Conservation (phyloP, 1,139 yeast genomes). For the Pichia sp. region DNA sequence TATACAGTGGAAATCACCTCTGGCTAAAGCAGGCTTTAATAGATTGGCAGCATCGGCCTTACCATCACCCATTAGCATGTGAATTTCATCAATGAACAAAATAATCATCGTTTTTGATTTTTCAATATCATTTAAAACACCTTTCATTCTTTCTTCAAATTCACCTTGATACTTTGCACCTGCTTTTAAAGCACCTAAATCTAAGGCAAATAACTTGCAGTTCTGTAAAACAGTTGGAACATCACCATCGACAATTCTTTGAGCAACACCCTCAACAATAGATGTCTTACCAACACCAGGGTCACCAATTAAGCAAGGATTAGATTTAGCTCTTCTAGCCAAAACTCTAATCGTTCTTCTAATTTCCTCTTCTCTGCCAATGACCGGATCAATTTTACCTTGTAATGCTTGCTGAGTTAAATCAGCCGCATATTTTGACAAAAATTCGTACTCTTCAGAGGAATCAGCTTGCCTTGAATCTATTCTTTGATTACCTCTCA, state of each 20-base stretch:
- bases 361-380: slow-evolving; percentile 97
- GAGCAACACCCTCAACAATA: slow-evolving; percentile 97
- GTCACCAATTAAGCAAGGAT: slow-evolving; percentile 94
- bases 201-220: slow-evolving; percentile 77
- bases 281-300: slow-evolving; percentile 99
- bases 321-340: slow-evolving; percentile 93
- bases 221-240: slow-evolving; percentile 82
- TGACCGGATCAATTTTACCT: slow-evolving; percentile 96
- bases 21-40: slow-evolving; percentile 92
- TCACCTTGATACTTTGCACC: slow-evolving; percentile 99
- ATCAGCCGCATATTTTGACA: slow-evolving; percentile 84
- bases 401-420: slow-evolving; percentile 86
- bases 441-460: slow-evolving; percentile 72
- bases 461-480: slow-evolving; percentile 95
- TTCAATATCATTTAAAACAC: slow-evolving; percentile 89
- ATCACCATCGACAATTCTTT: slow-evolving; percentile 90
- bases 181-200: slow-evolving; percentile 92
- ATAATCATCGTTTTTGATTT: slow-evolving; percentile 80
- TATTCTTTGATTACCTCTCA: slow-evolving; percentile 87
- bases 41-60: slow-evolving; percentile 90
- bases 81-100: slow-evolving; percentile 83
- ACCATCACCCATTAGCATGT: slow-evolving; percentile 99
- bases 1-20: slow-evolving; percentile 93
- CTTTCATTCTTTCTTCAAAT: slow-evolving; percentile 95
- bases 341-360: slow-evolving; percentile 89